phyloP scores from a whole-genome alignment of 1,284 basidiomycete genomes.

The Ceratobasidium sp. region DNA sequence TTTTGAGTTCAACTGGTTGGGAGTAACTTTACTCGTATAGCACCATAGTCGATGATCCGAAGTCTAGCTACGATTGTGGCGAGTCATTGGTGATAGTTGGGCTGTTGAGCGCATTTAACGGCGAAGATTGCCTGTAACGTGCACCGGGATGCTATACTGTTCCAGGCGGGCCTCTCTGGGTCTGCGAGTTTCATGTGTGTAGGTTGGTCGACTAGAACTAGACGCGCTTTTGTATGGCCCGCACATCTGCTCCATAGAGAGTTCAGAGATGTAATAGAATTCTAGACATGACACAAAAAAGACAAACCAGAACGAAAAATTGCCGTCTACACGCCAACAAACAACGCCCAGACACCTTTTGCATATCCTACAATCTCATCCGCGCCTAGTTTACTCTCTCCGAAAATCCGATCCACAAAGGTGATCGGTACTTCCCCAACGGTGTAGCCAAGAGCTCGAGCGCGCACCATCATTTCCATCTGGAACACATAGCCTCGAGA shows the following conservation, averaged over 20 bases:
- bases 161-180: no score
- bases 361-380: constrained; percentile 91
- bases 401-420: constrained; percentile 93
- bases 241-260: neutral
- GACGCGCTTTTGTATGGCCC: neutral
- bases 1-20: no score
- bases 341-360: constrained; percentile 87
- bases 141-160: no score
- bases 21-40: no score
- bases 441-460: constrained; percentile 82
- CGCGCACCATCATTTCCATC: constrained; percentile 97
- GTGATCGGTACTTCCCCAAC: constrained; percentile 94
- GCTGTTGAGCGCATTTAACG: no score
- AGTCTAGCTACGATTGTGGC: no score
- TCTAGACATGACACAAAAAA: neutral
- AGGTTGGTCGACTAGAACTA: neutral
- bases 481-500: constrained; percentile 96
- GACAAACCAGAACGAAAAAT: constrained; percentile 5
- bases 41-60: no score
- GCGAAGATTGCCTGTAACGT: no score
- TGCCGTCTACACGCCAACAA: constrained; percentile 71
- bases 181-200: neutral
- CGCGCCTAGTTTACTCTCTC: constrained; percentile 91
- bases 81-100: no score
- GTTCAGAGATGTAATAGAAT: constrained; percentile 1